Conservation (phyloP, 108 stramenopile species). For the Nannochloropsis granulata region DNA sequence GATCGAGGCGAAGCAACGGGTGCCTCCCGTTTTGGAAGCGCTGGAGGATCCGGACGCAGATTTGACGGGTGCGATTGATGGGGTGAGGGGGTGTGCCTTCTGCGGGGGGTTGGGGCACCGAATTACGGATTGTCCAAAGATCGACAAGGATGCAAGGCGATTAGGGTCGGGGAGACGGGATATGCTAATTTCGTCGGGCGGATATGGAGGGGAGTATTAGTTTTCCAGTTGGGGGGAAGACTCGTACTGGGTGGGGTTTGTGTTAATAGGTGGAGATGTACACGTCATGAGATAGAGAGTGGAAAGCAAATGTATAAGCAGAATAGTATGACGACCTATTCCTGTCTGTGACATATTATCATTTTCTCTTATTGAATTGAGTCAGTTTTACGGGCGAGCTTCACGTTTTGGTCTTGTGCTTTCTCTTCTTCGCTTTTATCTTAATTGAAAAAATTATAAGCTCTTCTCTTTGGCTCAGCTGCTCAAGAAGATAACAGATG, state of each 20-base stretch:
- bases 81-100: slow-evolving; percentile 81
- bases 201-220: slow-evolving; percentile 67
- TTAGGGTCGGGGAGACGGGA: slow-evolving; percentile 72
- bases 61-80: slow-evolving; percentile 36
- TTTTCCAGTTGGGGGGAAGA: neutral
- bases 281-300: too few relatives aligned
- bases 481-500: too few relatives aligned
- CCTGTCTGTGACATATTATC: too few relatives aligned
- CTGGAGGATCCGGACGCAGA: slow-evolving; percentile 86
- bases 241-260: neutral
- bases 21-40: slow-evolving; percentile 91
- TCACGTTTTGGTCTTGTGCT: too few relatives aligned
- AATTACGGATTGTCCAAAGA: slow-evolving; percentile 94
- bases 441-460: too few relatives aligned
- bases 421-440: too few relatives aligned
- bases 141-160: slow-evolving; percentile 89
- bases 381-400: too few relatives aligned
- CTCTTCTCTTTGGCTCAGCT: too few relatives aligned
- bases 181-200: slow-evolving; percentile 63
- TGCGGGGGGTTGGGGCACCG: slow-evolving; percentile 97
- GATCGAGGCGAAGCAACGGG: slow-evolving; percentile 90
- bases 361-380: too few relatives aligned
- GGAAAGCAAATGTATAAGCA: too few relatives aligned
- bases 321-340: too few relatives aligned
- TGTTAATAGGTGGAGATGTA: too few relatives aligned